Conservation (phyloP, 805 yeast species). For the Clavispora asparagi region DNA sequence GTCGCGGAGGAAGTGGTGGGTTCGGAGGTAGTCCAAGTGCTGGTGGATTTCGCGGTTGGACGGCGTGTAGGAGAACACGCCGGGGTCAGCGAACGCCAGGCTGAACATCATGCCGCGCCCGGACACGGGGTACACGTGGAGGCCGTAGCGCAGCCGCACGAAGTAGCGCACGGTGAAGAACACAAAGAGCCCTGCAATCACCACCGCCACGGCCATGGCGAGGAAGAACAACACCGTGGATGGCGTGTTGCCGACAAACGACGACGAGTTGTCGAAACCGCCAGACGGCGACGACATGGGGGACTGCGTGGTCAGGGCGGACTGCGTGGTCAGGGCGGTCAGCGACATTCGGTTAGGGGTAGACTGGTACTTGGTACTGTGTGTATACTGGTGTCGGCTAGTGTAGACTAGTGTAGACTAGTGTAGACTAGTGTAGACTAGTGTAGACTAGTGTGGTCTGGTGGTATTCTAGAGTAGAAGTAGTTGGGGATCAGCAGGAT, state of each 20-base stretch:
- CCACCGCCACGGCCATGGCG: conserved; percentile 57
- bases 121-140: conserved; percentile 39
- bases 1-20: conserved; percentile 26
- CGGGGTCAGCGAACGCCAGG: conserved; percentile 5
- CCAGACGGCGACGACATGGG: not conserved
- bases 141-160: conserved; percentile 51
- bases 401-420: too few relatives aligned
- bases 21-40: conserved; percentile 31
- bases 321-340: too few relatives aligned
- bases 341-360: too few relatives aligned
- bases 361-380: too few relatives aligned
- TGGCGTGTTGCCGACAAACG: conserved; percentile 45
- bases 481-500: too few relatives aligned
- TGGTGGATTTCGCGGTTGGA: conserved; percentile 26
- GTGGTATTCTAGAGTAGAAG: too few relatives aligned
- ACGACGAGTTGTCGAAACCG: not conserved
- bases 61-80: conserved; percentile 10
- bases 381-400: too few relatives aligned
- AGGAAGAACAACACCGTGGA: conserved; percentile 60
- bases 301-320: not conserved
- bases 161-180: conserved; percentile 60
- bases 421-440: too few relatives aligned
- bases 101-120: conserved; percentile 20
- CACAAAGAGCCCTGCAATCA: conserved; percentile 50
- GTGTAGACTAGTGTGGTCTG: too few relatives aligned